These are phyloP conservation scores for Yarrowia bubula DNA, from an alignment of 805 yeast species.

Conservation along the genomic window DNA sequence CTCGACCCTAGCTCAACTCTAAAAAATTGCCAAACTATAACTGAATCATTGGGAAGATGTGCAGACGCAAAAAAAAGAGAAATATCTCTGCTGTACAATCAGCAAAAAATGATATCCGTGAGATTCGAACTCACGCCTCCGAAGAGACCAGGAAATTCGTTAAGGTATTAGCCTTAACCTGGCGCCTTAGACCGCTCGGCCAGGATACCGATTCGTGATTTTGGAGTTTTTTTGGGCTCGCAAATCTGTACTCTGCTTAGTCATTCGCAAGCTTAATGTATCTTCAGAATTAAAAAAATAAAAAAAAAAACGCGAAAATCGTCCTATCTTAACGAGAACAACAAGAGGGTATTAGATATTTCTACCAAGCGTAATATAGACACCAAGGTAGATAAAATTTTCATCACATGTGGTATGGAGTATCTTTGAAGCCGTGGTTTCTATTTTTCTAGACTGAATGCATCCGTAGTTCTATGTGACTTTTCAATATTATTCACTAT, in stretches of 20 bases:
- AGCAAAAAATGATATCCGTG: constrained; percentile 16
- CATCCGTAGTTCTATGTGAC: neutral
- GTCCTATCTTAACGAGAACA: neutral
- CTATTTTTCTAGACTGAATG: no score
- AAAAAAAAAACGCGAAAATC: no score
- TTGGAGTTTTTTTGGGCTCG: neutral
- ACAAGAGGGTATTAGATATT: no score
- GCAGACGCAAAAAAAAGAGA: neutral
- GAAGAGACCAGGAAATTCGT: constrained; percentile 27
- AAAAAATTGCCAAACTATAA: no score
- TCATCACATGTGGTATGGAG: no score
- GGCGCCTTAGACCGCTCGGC: constrained; percentile 28
- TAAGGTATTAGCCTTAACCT: constrained; percentile 24
- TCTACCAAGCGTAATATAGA: no score
- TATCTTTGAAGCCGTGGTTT: no score
- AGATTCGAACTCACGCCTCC: constrained; percentile 27
- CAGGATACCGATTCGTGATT: neutral
- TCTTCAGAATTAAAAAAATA: no score
- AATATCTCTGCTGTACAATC: neutral
- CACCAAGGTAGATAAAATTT: no score
- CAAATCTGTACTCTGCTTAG: neutral
- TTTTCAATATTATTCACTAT: neutral
- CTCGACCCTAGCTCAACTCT: neutral
- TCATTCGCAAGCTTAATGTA: no score
- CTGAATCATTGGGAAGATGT: no score